Evolutionary conservation across 2,329 filamentous ascomycete species (phyloP).

Genomic region (Dactylellina haptotyla): DNA sequence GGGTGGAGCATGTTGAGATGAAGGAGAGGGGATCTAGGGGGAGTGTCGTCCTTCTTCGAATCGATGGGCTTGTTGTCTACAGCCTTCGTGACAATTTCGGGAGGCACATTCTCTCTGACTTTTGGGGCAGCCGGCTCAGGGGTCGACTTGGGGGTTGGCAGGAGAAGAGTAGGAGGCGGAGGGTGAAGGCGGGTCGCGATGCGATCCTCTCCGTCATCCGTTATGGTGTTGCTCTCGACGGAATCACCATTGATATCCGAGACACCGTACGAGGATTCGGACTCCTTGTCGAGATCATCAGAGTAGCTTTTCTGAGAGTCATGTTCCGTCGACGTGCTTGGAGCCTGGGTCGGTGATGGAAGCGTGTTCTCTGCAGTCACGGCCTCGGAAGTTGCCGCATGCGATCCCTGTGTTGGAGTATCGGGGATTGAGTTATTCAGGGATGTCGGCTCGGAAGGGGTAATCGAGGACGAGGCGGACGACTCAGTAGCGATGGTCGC

Average conservation of each 20-base stretch:
- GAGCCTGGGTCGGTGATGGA: slow-evolving; percentile 49
- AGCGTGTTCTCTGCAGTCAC: slow-evolving; percentile 31
- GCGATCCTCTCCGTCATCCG: slow-evolving; percentile 50
- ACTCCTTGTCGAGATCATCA: slow-evolving; percentile 51
- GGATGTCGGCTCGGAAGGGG: slow-evolving; percentile 52
- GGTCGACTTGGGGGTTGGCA: slow-evolving; percentile 51
- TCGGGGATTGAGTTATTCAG: slow-evolving; percentile 50
- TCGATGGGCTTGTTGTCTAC: slow-evolving; percentile 22
- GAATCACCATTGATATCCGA: slow-evolving; percentile 53
- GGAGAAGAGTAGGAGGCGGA: slow-evolving; percentile 48
- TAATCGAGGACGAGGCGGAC: slow-evolving; percentile 38
- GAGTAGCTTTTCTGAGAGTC: slow-evolving; percentile 53
- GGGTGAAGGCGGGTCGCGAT: slow-evolving; percentile 51
- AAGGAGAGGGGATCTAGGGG: slow-evolving; percentile 48
- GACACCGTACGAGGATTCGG: slow-evolving; percentile 49
- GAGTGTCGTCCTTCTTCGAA: slow-evolving; percentile 38
- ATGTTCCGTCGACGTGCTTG: slow-evolving; percentile 48
- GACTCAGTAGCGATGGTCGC: slow-evolving; percentile 28
- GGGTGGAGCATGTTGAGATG: slow-evolving; percentile 59
- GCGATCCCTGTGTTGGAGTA: slow-evolving; percentile 47
- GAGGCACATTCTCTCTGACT: slow-evolving; percentile 27
- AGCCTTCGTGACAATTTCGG: slow-evolving; percentile 27
- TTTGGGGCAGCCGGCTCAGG: slow-evolving; percentile 44
- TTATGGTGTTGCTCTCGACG: slow-evolving; percentile 46
- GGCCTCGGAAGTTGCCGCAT: slow-evolving; percentile 46